Evolutionary conservation across 768 basidiomycete genomes (phyloP), one percentile per base, ranked within the genome.

Genomic region (Mycena filopes): DNA sequence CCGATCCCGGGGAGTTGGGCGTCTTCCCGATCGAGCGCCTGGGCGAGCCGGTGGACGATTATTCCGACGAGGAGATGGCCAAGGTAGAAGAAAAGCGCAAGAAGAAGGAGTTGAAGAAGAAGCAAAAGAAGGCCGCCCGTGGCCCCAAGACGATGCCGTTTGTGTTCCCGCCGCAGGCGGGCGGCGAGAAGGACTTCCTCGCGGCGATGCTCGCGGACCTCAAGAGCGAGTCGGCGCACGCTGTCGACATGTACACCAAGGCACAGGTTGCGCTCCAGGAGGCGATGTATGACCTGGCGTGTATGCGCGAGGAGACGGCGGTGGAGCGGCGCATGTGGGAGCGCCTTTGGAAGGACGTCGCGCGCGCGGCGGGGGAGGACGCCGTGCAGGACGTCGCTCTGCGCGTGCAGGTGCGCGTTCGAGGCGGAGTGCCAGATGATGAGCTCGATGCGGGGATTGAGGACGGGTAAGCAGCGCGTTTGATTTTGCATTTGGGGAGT

Each of bases 271-370:
- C 41, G 36, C 3, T 67, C 25, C 58, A 63, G 46, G 23, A 47
- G 2, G 61, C 66, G 18, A 1, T 63, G 28, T 67, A 54, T 26
- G 49, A n/a, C n/a, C 41, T 53, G 25, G 61, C 58, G 33, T 25
- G 21, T 36, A 11, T 54, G 48, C 42, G 36, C 28, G 21, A 31
- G 1, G 66, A 63, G 38, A 15, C 55, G 18, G 45, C 56, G 16
- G 56, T 20, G 26, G 66, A 67, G 31, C 45, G 41, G 10, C 16
- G 6, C 18, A 46, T n/a, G 42, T 67, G 66, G 66, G 33, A 38
- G 20, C 43, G 13, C 33, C 40, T 67, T 11, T 63, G 54, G 65
- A 29, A 18, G 18, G 21, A 57, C 16, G 38, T 62, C 1, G 31
- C 28, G 21, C 3, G 55, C 8, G 60, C 62, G 15, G n/a, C 42